Base-by-base conservation (phyloP, 345 rosid genomes). In the Odontarrhena argentea region DNA sequence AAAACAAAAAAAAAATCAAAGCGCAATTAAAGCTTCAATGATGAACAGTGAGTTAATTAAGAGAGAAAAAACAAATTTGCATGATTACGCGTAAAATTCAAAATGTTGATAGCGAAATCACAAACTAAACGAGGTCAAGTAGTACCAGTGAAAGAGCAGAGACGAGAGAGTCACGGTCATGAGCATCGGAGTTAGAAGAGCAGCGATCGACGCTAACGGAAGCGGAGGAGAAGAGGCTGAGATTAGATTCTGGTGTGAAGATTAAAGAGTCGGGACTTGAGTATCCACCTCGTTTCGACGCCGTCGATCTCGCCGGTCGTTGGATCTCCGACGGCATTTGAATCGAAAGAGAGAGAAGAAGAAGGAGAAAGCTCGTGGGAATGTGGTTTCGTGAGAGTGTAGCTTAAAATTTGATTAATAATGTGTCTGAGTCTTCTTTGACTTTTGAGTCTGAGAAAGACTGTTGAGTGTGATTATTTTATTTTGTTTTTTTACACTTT, bases 141-240 rank as follows among this genome's bases (percentile, higher is more conserved):
- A 32, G 36, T 55, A 93, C 97, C 81, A 82, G 74, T 3, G 94
- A 85, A 75, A 84, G 66, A 67, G 78, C 94, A 26, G 95, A 92
- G 77, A 86, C 65, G 54, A 85, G 68, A 51, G 87, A 83, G 69
- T 87, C 92, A 46, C 69, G 89, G 57, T 89, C 94, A 60, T 75
- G 88, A 50, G 86, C 87, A 45, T 89, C 96, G 65, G 97, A 89
- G 22, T 92, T 84, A 25, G 86, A 82, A 47, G 98, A 92, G 86
- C 91, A 89, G 76, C 92, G 96, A 66, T 84, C 95, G 57, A 89
- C 95, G 70, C 95, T 87, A 12, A 87, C 92, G 63, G 98, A 86
- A 65, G 97, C 85, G 47, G 98, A 90, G 40, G 98, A 85, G 76
- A 90, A 90, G 54, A 86, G 85, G 45, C 96, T 89, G 70, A 87